These are phyloP conservation scores for Amesomyces nigricolor DNA, from an alignment of 2,329 filamentous ascomycete species.

Conservation along the genomic window DNA sequence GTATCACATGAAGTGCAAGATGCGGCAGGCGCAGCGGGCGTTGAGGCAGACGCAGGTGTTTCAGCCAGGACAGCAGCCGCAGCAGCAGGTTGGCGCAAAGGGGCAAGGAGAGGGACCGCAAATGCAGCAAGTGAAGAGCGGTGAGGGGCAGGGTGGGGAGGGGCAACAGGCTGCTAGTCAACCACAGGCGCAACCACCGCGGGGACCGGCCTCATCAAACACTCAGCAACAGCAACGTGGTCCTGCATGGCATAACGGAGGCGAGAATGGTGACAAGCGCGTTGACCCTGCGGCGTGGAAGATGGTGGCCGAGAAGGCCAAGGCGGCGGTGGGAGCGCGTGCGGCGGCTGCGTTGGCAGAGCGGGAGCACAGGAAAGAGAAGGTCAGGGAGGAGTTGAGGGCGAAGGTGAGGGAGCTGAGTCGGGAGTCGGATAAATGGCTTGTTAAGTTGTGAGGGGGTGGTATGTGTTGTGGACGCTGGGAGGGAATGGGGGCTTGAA, in stretches of 20 bases:
- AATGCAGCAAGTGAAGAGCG: not conserved
- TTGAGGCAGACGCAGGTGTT: slow-evolving; percentile 17
- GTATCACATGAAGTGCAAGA: slow-evolving; percentile 43
- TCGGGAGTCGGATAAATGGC: not conserved
- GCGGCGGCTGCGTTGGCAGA: slow-evolving; percentile 19
- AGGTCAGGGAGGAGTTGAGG: slow-evolving; percentile 20
- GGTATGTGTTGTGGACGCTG: not conserved
- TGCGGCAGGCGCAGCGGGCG: slow-evolving; percentile 35
- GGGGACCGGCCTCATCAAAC: not conserved
- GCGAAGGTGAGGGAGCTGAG: slow-evolving; percentile 17
- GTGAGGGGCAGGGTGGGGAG: too few relatives aligned
- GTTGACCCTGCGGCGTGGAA: slow-evolving; percentile 13
- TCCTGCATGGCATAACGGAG: too few relatives aligned
- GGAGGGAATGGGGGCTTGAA: not conserved
- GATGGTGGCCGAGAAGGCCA: slow-evolving; percentile 23
- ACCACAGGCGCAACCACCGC: not conserved
- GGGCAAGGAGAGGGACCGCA: not conserved
- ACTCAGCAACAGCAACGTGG: too few relatives aligned
- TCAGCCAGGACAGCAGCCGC: slow-evolving; percentile 7
- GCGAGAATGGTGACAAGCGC: too few relatives aligned
- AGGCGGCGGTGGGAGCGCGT: slow-evolving; percentile 18
- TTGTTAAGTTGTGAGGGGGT: not conserved
- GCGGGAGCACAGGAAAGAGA: slow-evolving; percentile 12
- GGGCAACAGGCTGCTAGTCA: too few relatives aligned
- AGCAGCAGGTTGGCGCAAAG: slow-evolving; percentile 1